Percentiles rank a stretch among this genome's conserved stretches.
phyloP scores from a whole-genome alignment of 495 filamentous ascomycete genomes.

The Aspergillus hancockii region DNA sequence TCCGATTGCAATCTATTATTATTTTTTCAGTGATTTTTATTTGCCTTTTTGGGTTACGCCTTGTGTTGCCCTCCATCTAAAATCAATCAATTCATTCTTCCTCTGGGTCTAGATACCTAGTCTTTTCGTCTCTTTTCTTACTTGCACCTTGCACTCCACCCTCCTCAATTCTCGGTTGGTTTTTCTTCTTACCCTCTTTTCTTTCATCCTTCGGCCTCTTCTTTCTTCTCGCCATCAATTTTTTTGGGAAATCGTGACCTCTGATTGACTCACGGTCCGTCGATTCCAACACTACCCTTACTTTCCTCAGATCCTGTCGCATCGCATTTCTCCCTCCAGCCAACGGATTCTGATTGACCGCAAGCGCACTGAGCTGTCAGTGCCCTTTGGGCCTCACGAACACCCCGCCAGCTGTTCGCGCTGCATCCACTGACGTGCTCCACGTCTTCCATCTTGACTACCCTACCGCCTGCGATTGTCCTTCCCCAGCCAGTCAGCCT shows the following conservation, averaged over 20 bases:
- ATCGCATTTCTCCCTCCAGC: not conserved
- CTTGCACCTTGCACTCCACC: conserved; percentile 4
- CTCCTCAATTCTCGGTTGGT: conserved; percentile 1
- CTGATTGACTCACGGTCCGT: not conserved
- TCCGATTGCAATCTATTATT: not conserved
- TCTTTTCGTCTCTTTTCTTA: conserved; percentile 6
- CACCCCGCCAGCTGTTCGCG: conserved; percentile 22
- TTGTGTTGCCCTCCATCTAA: not conserved
- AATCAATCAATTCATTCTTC: not conserved
- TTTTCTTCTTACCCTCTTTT: conserved; percentile 1
- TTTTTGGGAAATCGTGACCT: not conserved
- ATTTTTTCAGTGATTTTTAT: not conserved
- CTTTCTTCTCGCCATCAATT: not conserved
- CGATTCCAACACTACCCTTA: conserved; percentile 1
- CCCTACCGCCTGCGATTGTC: conserved; percentile 19
- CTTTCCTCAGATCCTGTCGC: not conserved
- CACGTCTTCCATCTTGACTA: conserved; percentile 26
- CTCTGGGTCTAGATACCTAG: not conserved
- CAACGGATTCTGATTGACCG: conserved; percentile 16
- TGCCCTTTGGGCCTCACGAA: conserved; percentile 18
- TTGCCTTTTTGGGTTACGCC: not conserved
- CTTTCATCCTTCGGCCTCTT: not conserved
- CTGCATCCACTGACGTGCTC: conserved; percentile 24
- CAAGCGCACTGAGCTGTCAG: conserved; percentile 26
- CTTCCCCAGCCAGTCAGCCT: conserved; percentile 12